Conservation (phyloP, 441 rosid species). For the Populus tomentosa region DNA sequence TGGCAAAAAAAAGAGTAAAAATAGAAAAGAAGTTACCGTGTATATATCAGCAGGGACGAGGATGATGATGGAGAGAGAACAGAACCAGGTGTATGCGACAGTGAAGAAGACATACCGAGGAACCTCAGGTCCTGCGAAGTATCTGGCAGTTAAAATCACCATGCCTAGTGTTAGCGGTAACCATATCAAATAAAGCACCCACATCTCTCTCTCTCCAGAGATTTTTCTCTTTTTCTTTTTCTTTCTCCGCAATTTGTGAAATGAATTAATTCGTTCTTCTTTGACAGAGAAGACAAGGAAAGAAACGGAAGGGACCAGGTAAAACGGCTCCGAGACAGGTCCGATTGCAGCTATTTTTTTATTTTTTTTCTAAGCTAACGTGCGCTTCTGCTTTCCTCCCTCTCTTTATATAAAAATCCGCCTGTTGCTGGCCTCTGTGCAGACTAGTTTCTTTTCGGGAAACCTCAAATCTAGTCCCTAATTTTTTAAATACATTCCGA, state of each 20-base stretch:
- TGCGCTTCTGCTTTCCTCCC: background rate
- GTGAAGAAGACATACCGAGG: conserved; percentile 88
- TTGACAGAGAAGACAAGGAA: background rate
- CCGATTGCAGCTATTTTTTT: conserved; percentile 2
- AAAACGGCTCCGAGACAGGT: conserved; percentile 5
- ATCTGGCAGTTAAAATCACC: conserved; percentile 69
- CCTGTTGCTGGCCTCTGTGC: background rate
- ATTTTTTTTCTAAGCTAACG: background rate
- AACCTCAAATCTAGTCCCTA: background rate
- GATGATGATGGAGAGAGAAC: conserved; percentile 91
- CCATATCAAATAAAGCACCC: conserved; percentile 97
- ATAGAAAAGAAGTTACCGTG: conserved; percentile 42
- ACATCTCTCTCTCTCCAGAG: conserved; percentile 43
- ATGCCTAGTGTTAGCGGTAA: conserved; percentile 90
- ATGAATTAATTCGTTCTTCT: background rate
- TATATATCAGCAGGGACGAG: conserved; percentile 99
- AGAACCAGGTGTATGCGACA: conserved; percentile 97
- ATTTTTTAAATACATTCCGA: no score
- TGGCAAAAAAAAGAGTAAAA: background rate
- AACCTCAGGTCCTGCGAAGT: conserved; percentile 92
- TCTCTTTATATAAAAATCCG: no score
- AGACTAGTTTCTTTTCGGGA: no score
- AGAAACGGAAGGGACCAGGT: conserved; percentile 1
- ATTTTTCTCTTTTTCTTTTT: background rate
- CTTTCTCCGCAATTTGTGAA: background rate